Base-by-base conservation (phyloP, 2,329 filamentous ascomycete species). In the Myriosclerotinia duriaeana region DNA sequence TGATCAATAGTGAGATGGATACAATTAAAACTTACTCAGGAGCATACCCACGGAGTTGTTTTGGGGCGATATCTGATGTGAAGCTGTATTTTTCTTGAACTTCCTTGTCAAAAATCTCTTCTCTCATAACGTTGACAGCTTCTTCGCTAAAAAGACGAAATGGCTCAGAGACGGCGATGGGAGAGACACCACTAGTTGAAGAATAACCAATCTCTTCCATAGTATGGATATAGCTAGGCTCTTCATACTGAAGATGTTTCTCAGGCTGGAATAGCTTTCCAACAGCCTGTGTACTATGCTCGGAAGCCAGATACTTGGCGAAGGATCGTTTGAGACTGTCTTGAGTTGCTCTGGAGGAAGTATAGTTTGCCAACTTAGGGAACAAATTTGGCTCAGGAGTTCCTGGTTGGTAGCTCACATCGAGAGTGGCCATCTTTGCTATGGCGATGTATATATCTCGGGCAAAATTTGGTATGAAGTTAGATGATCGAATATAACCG, bases 91-190 rank as follows among this genome's bases (percentile, higher is more conserved):
- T 84, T 11, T 81, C 76, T 70, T 83, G 80, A 4, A 89, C 85
- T 48, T 84, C 80, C 0, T 83, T 79, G 56, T 81, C 82, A 50
- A 89, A 78, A n/a, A 89, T 81, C 74, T 90, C 87, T 3, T 78
- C 77, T 65, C 88, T 81, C 82, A 90, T 89, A 62, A 83, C 81
- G 72, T 83, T 77, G 61, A 90, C 80, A 2, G 87, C 87, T 56
- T 88, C 85, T 42, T 80, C 73, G 14, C 84, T 84, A 76, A 90
- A 90, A 34, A 90, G 80, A 4, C 80, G 80, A 74, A 90, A 90
- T 0, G 87, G 86, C 67, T 89, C 84, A 0, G 87, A 88, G 62
- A 88, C 86, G 15, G 86, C 88, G 59, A 86, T 79, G 1, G 82
- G 82, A 1, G 88, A 90, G 36, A 90, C 80, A 5, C 87, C 87